Evolutionary conservation across 257 asterid genomes (phyloP).

Genomic region (Cordia subcordata): DNA sequence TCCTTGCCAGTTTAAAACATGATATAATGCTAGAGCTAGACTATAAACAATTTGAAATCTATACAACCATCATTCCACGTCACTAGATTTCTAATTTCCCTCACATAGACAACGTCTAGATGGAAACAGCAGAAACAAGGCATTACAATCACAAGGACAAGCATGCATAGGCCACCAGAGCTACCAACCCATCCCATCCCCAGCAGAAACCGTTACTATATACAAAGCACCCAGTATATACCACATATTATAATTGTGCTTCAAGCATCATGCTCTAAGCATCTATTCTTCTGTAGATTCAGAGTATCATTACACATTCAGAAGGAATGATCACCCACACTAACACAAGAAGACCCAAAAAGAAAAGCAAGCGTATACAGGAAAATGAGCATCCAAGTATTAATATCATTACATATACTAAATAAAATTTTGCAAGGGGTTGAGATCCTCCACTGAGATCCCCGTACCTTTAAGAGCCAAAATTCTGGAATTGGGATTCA

Average conservation of each 20-base stretch:
- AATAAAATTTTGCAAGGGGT: not conserved
- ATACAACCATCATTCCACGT: not conserved
- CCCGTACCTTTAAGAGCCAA: constrained; percentile 89
- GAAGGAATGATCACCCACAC: not conserved
- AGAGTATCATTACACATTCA: too few species aligned
- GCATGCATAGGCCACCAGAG: not conserved
- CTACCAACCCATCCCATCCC: not conserved
- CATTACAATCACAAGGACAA: not conserved
- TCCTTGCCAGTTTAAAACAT: not conserved
- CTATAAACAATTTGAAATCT: too few species aligned
- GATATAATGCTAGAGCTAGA: not conserved
- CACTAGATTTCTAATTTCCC: too few species aligned
- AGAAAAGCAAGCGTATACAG: not conserved
- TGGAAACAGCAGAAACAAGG: too few species aligned
- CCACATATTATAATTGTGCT: not conserved
- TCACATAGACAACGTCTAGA: too few species aligned
- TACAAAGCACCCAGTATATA: too few species aligned
- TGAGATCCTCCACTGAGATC: not conserved
- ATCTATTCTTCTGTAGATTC: not conserved
- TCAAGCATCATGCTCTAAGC: not conserved
- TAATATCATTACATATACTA: too few species aligned
- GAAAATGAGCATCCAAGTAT: too few species aligned
- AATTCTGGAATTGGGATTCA: constrained; percentile 89
- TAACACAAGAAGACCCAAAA: too few species aligned
- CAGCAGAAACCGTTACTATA: not conserved